A percentile compares a stretch with the other conserved stretches of the same genome.
These are phyloP conservation scores for Golubevia pallescens DNA, from an alignment of 1,284 basidiomycete genomes.

Conservation along the genomic window DNA sequence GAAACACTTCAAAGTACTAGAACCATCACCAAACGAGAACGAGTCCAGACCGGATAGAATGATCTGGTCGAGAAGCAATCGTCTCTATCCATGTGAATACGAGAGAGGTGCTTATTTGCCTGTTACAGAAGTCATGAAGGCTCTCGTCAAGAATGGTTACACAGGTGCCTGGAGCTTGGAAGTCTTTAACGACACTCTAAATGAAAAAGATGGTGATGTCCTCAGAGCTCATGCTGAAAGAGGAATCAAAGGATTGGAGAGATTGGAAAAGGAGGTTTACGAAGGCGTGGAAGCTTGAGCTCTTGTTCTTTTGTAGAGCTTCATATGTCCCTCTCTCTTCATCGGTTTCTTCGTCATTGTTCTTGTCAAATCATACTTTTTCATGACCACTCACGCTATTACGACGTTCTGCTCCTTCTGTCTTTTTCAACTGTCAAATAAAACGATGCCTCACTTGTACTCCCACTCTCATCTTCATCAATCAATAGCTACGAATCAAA, in stretches of 20 bases:
- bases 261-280: too few species aligned
- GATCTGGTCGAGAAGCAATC: constrained; percentile 63
- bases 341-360: too few species aligned
- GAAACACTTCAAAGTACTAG: constrained; percentile 27
- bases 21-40: constrained; percentile 42
- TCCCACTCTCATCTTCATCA: too few species aligned
- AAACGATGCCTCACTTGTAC: too few species aligned
- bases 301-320: too few species aligned
- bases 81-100: constrained; percentile 64
- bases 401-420: too few species aligned
- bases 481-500: too few species aligned
- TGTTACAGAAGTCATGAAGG: constrained; percentile 51
- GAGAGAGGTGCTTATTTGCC: constrained; percentile 63
- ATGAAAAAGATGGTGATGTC: constrained; percentile 23
- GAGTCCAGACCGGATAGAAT: constrained; percentile 59
- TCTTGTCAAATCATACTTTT: too few species aligned
- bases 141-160: constrained; percentile 60
- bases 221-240: constrained; percentile 51
- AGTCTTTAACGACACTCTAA: constrained; percentile 63
- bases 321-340: too few species aligned
- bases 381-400: too few species aligned
- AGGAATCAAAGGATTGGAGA: constrained; percentile 26
- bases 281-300: too few species aligned
- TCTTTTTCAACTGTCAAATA: too few species aligned
- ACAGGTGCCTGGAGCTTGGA: constrained; percentile 63